Conservation (phyloP, 208 protist species). For the Spironucleus salmonicida region DNA sequence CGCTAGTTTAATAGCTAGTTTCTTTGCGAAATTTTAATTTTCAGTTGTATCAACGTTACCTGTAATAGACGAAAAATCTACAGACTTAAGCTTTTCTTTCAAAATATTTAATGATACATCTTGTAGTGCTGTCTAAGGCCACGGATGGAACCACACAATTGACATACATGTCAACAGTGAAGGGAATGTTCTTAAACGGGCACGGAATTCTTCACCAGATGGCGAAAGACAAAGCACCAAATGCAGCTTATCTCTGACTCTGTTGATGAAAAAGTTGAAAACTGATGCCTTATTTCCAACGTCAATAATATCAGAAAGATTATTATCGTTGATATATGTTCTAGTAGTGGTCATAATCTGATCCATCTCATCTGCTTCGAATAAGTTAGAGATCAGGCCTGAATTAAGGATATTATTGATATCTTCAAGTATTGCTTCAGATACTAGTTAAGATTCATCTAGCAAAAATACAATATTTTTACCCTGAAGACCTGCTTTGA, state of each 20-base stretch:
- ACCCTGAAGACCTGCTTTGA: constrained; percentile 51
- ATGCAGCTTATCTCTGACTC: constrained; percentile 87
- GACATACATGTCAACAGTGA: constrained; percentile 87
- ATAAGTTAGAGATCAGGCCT: constrained; percentile 91
- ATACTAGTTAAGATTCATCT: constrained; percentile 83
- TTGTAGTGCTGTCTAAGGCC: constrained; percentile 84
- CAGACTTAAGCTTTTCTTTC: not conserved
- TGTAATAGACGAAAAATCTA: not conserved
- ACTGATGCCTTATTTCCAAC: constrained; percentile 75
- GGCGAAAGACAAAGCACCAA: constrained; percentile 93
- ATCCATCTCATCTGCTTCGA: constrained; percentile 84
- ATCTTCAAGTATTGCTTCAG: constrained; percentile 88
- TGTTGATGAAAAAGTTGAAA: constrained; percentile 83
- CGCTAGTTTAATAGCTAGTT: not conserved
- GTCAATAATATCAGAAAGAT: constrained; percentile 68
- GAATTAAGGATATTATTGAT: constrained; percentile 96
- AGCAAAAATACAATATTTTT: constrained; percentile 88
- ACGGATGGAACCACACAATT: constrained; percentile 95
- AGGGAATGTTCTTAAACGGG: constrained; percentile 84
- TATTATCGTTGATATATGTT: constrained; percentile 62
- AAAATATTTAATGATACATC: constrained; percentile 58
- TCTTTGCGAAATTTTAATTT: not conserved
- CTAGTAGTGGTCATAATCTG: constrained; percentile 66
- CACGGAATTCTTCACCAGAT: constrained; percentile 73
- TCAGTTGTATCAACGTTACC: not conserved